These are phyloP conservation scores for Leptographium wingfieldii DNA, from an alignment of 2,329 filamentous ascomycete species.

Conservation along the genomic window DNA sequence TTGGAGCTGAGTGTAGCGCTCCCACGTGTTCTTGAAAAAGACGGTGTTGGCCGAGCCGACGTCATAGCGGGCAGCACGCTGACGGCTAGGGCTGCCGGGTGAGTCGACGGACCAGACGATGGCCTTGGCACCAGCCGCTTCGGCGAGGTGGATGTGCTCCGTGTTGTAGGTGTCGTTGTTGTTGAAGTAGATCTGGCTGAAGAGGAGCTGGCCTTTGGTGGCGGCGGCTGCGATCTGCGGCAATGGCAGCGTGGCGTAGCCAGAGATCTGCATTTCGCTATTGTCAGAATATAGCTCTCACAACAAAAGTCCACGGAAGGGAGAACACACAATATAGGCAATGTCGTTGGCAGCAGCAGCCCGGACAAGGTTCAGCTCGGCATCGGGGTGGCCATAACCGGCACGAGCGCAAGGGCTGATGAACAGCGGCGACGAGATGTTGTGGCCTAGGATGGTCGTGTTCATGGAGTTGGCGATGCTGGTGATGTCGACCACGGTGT, in stretches of 20 bases:
- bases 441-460: constrained; percentile 22
- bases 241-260: constrained; percentile 13
- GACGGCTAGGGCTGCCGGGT: constrained; percentile 25
- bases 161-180: constrained; percentile 22
- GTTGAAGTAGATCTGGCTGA: constrained; percentile 21
- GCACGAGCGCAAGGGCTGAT: constrained; percentile 36
- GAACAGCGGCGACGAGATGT: background rate
- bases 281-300: background rate
- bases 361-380: constrained; percentile 36
- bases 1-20: constrained; percentile 23
- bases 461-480: constrained; percentile 27
- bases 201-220: constrained; percentile 23
- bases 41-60: constrained; percentile 16
- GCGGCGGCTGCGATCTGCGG: constrained; percentile 24
- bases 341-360: constrained; percentile 34
- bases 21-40: constrained; percentile 17
- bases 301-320: background rate
- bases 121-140: constrained; percentile 22
- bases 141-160: constrained; percentile 18
- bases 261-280: background rate
- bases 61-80: constrained; percentile 25
- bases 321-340: constrained; percentile 28
- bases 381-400: constrained; percentile 30
- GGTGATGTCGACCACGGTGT: constrained; percentile 37
- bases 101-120: constrained; percentile 28